A percentile compares a stretch with the other conserved stretches of the same genome.
Evolutionary conservation across 768 basidiomycete species (phyloP).

Genomic region (Pulveroboletus sp.): DNA sequence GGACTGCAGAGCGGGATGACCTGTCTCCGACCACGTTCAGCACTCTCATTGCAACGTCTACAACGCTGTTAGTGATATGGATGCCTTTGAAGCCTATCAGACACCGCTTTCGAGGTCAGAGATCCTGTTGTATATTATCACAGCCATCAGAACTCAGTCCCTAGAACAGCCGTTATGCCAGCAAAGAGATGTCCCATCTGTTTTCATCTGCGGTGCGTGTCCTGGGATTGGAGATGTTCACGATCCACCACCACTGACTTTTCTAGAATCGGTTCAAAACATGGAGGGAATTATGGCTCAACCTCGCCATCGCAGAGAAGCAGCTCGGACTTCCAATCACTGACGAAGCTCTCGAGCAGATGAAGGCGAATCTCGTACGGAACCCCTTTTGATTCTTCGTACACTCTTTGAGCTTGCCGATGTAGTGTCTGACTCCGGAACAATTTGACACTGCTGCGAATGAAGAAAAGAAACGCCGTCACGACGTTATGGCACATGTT

Average conservation of each 20-base stretch:
- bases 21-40: background rate
- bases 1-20: background rate
- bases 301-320: conserved; percentile 94
- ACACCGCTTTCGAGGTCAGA: conserved; percentile 74
- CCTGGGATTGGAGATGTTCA: background rate
- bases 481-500: conserved; percentile 99
- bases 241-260: background rate
- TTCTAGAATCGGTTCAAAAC: conserved; percentile 87
- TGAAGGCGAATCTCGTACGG: conserved; percentile 83
- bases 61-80: conserved; percentile 37
- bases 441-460: conserved; percentile 90
- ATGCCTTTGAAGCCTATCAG: conserved; percentile 67
- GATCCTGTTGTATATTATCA: background rate
- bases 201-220: conserved; percentile 85
- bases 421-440: conserved; percentile 72
- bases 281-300: conserved; percentile 95
- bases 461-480: conserved; percentile 95
- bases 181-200: conserved; percentile 95
- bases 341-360: conserved; percentile 89
- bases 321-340: conserved; percentile 87
- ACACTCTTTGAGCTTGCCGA: conserved; percentile 6
- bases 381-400: background rate
- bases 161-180: conserved; percentile 84
- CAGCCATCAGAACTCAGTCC: background rate
- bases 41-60: background rate